Conservation (phyloP, 2,329 filamentous ascomycete genomes). For the Sphaceloma murrayae region DNA sequence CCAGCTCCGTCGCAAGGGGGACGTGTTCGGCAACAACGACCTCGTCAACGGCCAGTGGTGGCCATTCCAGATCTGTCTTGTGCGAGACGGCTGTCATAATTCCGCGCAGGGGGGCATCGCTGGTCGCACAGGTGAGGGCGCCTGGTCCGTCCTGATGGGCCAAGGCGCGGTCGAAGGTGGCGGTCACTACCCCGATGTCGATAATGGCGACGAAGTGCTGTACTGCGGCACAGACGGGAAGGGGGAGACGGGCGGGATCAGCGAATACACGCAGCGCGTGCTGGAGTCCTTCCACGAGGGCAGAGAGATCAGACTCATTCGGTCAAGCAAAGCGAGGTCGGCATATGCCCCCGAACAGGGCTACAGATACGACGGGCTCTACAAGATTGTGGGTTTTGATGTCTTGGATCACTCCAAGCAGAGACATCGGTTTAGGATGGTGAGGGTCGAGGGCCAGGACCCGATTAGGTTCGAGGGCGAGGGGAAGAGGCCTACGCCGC, state of each 20-base stretch:
- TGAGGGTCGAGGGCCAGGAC: constrained; percentile 35
- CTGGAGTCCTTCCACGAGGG: constrained; percentile 32
- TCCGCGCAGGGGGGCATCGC: constrained; percentile 42
- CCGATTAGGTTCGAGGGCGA: constrained; percentile 39
- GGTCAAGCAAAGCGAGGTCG: constrained; percentile 34
- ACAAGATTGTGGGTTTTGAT: constrained; percentile 36
- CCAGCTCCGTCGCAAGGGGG: constrained; percentile 21
- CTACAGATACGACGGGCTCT: constrained; percentile 51
- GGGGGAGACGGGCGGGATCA: constrained; percentile 26
- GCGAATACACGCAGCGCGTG: constrained; percentile 35
- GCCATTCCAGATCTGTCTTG: constrained; percentile 42
- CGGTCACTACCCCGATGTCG: constrained; percentile 38
- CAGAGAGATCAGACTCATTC: constrained; percentile 43
- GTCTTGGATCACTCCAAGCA: constrained; percentile 34
- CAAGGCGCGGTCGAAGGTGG: constrained; percentile 25
- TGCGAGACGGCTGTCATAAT: constrained; percentile 48
- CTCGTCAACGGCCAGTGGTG: constrained; percentile 46
- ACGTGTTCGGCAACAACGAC: constrained; percentile 32
- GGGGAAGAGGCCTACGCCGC: constrained; percentile 35
- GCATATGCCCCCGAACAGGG: constrained; percentile 39
- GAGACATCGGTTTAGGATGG: constrained; percentile 41
- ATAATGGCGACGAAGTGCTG: constrained; percentile 41
- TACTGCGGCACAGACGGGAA: constrained; percentile 44
- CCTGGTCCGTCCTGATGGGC: constrained; percentile 48
- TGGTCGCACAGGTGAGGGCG: constrained; percentile 42